These are phyloP conservation scores for Allomyces macrogynus DNA, from an alignment of 192 early-diverging fungal genomes.

Conservation along the genomic window DNA sequence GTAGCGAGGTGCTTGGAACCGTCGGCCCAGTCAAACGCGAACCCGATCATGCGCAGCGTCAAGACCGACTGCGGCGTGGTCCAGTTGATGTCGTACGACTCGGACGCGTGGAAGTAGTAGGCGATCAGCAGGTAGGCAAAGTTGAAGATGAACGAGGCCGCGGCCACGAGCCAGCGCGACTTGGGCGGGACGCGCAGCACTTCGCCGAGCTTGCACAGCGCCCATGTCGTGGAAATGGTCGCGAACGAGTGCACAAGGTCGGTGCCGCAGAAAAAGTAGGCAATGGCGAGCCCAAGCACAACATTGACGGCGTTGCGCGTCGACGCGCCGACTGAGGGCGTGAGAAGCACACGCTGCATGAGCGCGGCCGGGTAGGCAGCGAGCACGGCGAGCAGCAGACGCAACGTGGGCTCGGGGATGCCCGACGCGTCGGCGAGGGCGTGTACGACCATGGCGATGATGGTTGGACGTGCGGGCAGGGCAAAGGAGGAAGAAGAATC, in stretches of 20 bases:
- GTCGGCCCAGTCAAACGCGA: slow-evolving; percentile 37
- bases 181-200: slow-evolving; percentile 6
- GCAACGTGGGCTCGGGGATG: slow-evolving; percentile 24
- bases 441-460: background rate
- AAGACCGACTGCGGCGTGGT: slow-evolving; percentile 43
- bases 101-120: slow-evolving; percentile 22
- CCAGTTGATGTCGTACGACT: slow-evolving; percentile 35
- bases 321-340: slow-evolving; percentile 12
- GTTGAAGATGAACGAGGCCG: slow-evolving; percentile 24
- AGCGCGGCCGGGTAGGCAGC: slow-evolving; percentile 22
- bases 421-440: slow-evolving; percentile 13
- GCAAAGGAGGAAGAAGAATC: too few relatives aligned
- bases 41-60: slow-evolving; percentile 36
- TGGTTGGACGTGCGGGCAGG: too few relatives aligned
- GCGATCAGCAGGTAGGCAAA: slow-evolving; percentile 21
- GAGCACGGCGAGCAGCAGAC: slow-evolving; percentile 21
- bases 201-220: slow-evolving; percentile 12
- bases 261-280: slow-evolving; percentile 24
- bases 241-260: slow-evolving; percentile 26
- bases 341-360: slow-evolving; percentile 20
- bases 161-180: slow-evolving; percentile 13
- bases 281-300: slow-evolving; percentile 17
- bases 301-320: slow-evolving; percentile 26
- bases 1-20: slow-evolving; percentile 9
- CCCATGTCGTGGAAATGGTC: slow-evolving; percentile 21